phyloP scores from a whole-genome alignment of 2,329 filamentous ascomycete genomes.

The Epichloe brachyelytri region DNA sequence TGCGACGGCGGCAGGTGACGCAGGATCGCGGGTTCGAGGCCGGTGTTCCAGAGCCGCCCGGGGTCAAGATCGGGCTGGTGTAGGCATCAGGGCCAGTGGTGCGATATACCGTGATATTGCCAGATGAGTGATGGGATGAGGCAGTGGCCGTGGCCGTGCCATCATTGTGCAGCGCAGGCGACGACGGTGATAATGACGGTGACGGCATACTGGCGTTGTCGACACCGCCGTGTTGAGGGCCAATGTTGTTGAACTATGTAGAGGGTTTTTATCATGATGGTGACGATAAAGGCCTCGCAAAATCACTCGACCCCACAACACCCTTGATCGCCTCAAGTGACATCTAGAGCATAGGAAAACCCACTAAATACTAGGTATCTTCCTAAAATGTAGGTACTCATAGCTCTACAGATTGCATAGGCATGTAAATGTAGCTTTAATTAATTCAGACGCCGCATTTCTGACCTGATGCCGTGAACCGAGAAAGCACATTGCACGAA shows the following conservation, averaged over 20 bases:
- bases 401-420: no score
- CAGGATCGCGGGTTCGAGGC: constrained; percentile 35
- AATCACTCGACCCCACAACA: no score
- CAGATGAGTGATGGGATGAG: constrained; percentile 12
- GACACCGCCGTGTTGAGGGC: constrained; percentile 8
- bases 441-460: no score
- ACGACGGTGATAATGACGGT: constrained; percentile 8
- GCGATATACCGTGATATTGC: constrained; percentile 26
- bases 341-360: no score
- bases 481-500: no score
- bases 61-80: constrained; percentile 21
- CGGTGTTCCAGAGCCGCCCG: constrained; percentile 19
- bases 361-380: no score
- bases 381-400: no score
- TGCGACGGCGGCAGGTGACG: constrained; percentile 40
- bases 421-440: no score
- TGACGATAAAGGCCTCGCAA: no score
- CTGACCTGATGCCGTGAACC: no score
- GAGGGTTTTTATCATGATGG: constrained; percentile 8
- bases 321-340: no score
- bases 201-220: constrained; percentile 12
- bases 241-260: constrained; percentile 14
- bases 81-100: constrained; percentile 27
- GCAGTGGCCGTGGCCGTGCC: constrained; percentile 7
- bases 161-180: constrained; percentile 12